Percentiles rank a stretch among this genome's conserved stretches.
Conservation (phyloP, 1,284 basidiomycete species). For the Xerocomus amazonicus region DNA sequence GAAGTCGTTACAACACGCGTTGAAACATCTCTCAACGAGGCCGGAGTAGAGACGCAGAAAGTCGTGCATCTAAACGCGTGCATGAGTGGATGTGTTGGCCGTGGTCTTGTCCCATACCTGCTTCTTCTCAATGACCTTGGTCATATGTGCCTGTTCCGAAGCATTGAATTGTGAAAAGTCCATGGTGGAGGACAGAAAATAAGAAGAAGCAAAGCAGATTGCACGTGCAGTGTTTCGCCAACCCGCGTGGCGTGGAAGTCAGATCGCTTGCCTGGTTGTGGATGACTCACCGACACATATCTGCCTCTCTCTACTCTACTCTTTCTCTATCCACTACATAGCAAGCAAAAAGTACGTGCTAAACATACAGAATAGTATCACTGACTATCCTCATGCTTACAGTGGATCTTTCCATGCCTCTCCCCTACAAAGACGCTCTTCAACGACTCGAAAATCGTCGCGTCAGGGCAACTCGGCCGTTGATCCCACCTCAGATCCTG, state of each 20-base stretch:
- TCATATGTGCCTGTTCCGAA: conserved; percentile 89
- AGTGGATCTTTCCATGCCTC: conserved; percentile 49
- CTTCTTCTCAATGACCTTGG: conserved; percentile 88
- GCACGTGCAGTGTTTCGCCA: not conserved
- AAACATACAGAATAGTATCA: not conserved
- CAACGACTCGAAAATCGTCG: conserved; percentile 81
- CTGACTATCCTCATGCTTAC: not conserved
- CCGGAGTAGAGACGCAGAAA: conserved; percentile 96
- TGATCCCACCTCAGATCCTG: conserved; percentile 90
- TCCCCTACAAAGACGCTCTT: conserved; percentile 75
- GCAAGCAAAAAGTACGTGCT: conserved; percentile 18
- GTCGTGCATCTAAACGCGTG: conserved; percentile 86
- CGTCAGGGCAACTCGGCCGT: conserved; percentile 80
- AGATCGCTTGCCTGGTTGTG: not conserved
- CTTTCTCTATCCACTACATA: not conserved
- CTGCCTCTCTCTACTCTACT: not conserved
- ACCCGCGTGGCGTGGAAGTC: not conserved
- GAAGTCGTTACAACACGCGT: conserved; percentile 93
- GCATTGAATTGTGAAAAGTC: conserved; percentile 83
- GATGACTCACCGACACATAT: not conserved
- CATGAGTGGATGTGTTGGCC: conserved; percentile 1
- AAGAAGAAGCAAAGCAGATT: not conserved
- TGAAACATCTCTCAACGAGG: conserved; percentile 95
- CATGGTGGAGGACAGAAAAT: conserved; percentile 46
- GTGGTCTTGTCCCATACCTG: conserved; percentile 55